phyloP scores from a whole-genome alignment of 139 green algal genomes.

The Chlamydomonas urium region DNA sequence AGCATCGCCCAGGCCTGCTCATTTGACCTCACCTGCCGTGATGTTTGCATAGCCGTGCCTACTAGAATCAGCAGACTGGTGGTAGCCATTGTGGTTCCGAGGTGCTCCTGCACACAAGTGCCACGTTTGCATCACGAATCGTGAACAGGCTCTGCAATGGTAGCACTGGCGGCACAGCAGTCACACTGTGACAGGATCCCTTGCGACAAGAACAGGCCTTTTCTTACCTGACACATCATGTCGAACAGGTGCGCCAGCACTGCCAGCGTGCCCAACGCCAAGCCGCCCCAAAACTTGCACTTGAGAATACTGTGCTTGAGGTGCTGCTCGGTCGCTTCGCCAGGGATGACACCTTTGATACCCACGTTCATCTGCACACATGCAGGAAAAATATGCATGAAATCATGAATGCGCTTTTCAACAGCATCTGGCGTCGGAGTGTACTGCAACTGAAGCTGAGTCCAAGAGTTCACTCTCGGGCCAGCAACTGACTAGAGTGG shows the following conservation, averaged over 20 bases:
- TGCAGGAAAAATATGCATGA: no score
- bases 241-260: conserved; percentile 36
- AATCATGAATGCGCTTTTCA: no score
- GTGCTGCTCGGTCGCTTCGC: conserved; percentile 41
- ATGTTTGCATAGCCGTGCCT: conserved; percentile 49
- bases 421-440: no score
- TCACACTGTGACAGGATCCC: no score
- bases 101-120: background rate
- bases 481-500: no score
- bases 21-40: conserved; percentile 39
- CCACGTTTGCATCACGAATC: no score
- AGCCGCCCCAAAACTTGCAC: conserved; percentile 60
- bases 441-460: no score
- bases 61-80: conserved; percentile 62
- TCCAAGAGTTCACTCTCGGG: no score
- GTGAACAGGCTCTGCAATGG: no score
- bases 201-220: no score
- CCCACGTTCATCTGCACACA: conserved; percentile 60
- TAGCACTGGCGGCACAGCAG: no score
- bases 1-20: no score
- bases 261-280: conserved; percentile 37
- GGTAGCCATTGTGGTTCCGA: conserved; percentile 45
- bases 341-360: conserved; percentile 49
- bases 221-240: conserved; percentile 19
- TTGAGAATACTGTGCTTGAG: conserved; percentile 32